Conservation (phyloP, 768 basidiomycete species). For the Trametes cingulata region DNA sequence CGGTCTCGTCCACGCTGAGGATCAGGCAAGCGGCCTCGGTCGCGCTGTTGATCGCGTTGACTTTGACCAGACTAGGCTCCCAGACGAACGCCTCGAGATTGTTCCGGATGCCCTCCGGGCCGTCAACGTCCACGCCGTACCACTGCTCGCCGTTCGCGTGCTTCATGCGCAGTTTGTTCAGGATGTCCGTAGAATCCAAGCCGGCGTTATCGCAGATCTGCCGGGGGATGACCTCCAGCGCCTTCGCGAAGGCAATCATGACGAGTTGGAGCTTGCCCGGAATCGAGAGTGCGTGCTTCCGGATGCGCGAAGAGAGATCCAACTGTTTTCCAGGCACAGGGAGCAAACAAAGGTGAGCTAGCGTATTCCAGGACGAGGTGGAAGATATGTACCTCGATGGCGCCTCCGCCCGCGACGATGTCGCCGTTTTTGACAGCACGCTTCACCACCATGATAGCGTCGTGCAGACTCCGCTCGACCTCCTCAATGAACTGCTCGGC, state of each 20-base stretch:
- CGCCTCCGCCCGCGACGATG: constrained; percentile 97
- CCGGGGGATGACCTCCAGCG: constrained; percentile 95
- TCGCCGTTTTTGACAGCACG: constrained; percentile 94
- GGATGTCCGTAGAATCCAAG: constrained; percentile 92
- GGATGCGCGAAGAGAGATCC: constrained; percentile 94
- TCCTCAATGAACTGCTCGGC: constrained; percentile 99
- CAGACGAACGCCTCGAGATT: constrained; percentile 99
- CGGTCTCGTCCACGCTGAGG: constrained; percentile 96
- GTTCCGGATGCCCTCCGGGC: constrained; percentile 82
- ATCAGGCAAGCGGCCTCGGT: constrained; percentile 96
- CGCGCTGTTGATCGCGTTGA: constrained; percentile 94
- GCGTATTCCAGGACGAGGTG: background rate
- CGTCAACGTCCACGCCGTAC: constrained; percentile 95
- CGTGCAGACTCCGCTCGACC: constrained; percentile 95
- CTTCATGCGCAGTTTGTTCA: constrained; percentile 97
- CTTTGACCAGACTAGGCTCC: constrained; percentile 95
- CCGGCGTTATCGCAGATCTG: constrained; percentile 99
- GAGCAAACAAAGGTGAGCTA: constrained; percentile 2
- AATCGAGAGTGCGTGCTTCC: constrained; percentile 87
- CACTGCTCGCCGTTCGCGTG: constrained; percentile 88
- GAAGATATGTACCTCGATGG: constrained; percentile 72
- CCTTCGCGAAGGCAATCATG: constrained; percentile 94
- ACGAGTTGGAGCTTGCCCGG: constrained; percentile 95
- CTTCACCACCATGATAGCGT: constrained; percentile 99
- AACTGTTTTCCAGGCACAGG: constrained; percentile 53